Base-by-base conservation (phyloP, 495 filamentous ascomycete species). In the Penicillium nucicola region DNA sequence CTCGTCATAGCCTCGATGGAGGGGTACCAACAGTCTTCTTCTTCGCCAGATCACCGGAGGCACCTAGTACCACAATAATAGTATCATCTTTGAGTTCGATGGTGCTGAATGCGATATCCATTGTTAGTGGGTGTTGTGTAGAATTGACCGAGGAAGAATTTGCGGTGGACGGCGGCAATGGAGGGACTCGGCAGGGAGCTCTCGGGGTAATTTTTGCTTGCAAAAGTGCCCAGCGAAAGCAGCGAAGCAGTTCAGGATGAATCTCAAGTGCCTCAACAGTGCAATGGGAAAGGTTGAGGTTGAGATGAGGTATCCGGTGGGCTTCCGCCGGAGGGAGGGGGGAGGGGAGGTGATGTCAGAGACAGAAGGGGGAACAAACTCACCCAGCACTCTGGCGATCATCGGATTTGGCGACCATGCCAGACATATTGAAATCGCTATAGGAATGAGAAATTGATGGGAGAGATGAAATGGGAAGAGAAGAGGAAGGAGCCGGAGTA, bases 51-150 rank as follows among this genome's bases (percentile, higher is more conserved):
- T 99, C 93, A 48, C 93, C 93, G 14, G 95, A 97, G 46, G 93
- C 93, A 62, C 93, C 93, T 52, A 99, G 85, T 60, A 99, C 93
- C 53, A 99, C 84, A 69, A 99, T 95, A 66, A 93, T 80, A 54
- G 95, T 99, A 81, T 97, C 92, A 65, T 97, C 89, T 79, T 96
- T 99, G 56, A 99, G 86, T 82, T 97, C 93, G 60, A 95, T 78
- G 56, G 77, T 85, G 64, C 88, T 91, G 63, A 56, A 43, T 48
- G 33, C 50, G 41, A 34, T 32, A 57, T 58, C 52, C 68, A 69
- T 72, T 55, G 65, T 68, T 53, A 69, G 64, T 47, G 20, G 20
- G 40, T 17, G 37, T 18, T 30, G 25, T 1, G 23, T 25, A 30
- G 10, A 32, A 28, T 52, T 31, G 50, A 47, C 32, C 30, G 50